phyloP scores from a whole-genome alignment of 805 yeast genomes.

The Candida coleopterorum region DNA sequence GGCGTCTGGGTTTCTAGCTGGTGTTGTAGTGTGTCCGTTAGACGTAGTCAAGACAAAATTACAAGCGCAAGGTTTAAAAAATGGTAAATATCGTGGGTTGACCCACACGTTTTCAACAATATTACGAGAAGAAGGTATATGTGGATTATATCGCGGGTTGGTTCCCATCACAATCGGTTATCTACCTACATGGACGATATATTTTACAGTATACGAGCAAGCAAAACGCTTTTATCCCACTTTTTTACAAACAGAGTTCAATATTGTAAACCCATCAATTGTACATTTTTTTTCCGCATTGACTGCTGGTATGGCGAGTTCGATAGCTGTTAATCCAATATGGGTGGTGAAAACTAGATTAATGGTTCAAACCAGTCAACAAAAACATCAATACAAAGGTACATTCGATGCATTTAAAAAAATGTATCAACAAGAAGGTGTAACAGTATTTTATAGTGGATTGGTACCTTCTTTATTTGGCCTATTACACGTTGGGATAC shows the following conservation, averaged over 20 bases:
- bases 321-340: slow-evolving; percentile 85
- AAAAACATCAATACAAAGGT: slow-evolving; percentile 56
- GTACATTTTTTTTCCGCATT: slow-evolving; percentile 61
- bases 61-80: slow-evolving; percentile 76
- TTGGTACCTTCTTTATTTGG: slow-evolving; percentile 88
- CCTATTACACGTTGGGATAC: slow-evolving; percentile 88
- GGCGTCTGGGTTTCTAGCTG: slow-evolving; percentile 86
- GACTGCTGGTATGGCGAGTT: slow-evolving; percentile 83
- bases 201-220: slow-evolving; percentile 83
- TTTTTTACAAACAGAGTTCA: slow-evolving; percentile 25
- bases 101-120: slow-evolving; percentile 63
- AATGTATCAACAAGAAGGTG: slow-evolving; percentile 78
- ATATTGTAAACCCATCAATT: slow-evolving; percentile 20
- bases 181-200: slow-evolving; percentile 96
- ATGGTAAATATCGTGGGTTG: slow-evolving; percentile 52
- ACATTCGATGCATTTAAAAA: slow-evolving; percentile 78
- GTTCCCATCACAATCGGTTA: slow-evolving; percentile 92
- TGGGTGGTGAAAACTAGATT: slow-evolving; percentile 97
- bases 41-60: slow-evolving; percentile 93
- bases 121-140: slow-evolving; percentile 68
- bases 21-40: slow-evolving; percentile 86
- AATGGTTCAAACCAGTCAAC: slow-evolving; percentile 68
- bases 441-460: slow-evolving; percentile 80
- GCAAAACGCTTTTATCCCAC: slow-evolving; percentile 56
- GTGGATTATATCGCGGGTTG: slow-evolving; percentile 85